Evolutionary conservation across 1,284 basidiomycete species (phyloP), one percentile per base, ranked within the genome.

Genomic region (Pyrrhoderma lamaoense): DNA sequence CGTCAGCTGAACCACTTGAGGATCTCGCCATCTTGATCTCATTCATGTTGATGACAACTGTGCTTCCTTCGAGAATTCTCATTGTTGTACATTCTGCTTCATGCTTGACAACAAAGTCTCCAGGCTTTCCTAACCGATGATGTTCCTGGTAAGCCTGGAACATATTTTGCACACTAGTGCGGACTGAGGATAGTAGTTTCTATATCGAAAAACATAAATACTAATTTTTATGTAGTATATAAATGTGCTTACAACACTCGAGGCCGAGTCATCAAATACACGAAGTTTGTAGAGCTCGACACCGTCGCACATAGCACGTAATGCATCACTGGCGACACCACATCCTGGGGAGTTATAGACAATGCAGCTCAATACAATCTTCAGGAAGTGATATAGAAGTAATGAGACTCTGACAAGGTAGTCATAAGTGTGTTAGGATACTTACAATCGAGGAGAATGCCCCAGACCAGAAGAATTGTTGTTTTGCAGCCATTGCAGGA

Each of bases 391-490:
- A 31, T 5, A 31, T 13, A 45, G 5, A 40, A n/a, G 49, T 43
- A 13, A 49, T 23, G 23, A 19, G 11, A 19, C 3, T 36, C 3
- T 19, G 31, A n/a, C 42, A 21, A 11, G 8, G 39, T 1, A 8
- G n/a, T 38, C 14, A 19, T 5, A 13, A 23, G n/a, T n/a, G n/a
- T n/a, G n/a, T n/a, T n/a, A n/a, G n/a, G n/a, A 14, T 8, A 64
- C 69, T 49, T 59, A 77, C 77, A 52, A 75, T 76, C 8, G 76
- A 65, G 1, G 74, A 74, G 54, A 74, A 77, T 37, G 74, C 60
- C 2, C 65, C 65, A 1, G 75, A 72, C 77, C 77, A 80, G 59
- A 78, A 76, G 58, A 70, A 76, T 73, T 75, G 77, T 14, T 67
- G 61, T 37, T 62, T 59, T 19, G 65, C 57, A 3, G 67, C 60